phyloP scores from a whole-genome alignment of 2,329 filamentous ascomycete species.

The Nothophaeocryptopus gaeumannii region DNA sequence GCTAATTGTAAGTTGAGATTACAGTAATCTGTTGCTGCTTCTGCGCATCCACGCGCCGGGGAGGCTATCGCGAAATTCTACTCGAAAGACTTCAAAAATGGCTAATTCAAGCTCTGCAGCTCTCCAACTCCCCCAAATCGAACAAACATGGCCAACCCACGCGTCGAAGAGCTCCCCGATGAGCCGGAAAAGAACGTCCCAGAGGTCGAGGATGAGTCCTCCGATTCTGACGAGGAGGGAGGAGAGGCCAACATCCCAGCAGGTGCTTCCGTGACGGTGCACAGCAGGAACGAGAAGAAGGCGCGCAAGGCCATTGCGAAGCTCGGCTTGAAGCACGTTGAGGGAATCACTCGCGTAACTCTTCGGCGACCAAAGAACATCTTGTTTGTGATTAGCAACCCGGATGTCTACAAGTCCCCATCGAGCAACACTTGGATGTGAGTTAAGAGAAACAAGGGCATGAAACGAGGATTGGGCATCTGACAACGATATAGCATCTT shows the following conservation, averaged over 20 bases:
- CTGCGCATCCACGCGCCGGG: background rate
- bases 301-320: conserved; percentile 99
- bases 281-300: conserved; percentile 99
- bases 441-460: conserved; percentile 41
- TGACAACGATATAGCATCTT: conserved; percentile 68
- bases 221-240: conserved; percentile 68
- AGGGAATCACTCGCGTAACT: conserved; percentile 96
- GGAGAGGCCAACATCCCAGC: conserved; percentile 74
- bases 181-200: conserved; percentile 63
- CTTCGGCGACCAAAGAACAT: conserved; percentile 99
- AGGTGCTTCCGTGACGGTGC: conserved; percentile 84
- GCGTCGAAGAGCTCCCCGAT: conserved; percentile 95
- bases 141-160: conserved; percentile 81
- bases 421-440: conserved; percentile 99
- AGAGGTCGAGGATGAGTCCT: conserved; percentile 69
- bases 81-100: too few species aligned
- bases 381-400: conserved; percentile 99
- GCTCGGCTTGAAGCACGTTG: conserved; percentile 92
- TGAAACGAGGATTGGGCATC: conserved; percentile 9
- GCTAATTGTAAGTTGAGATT: conserved; percentile 17
- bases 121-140: conserved; percentile 6
- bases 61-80: too few species aligned
- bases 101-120: background rate
- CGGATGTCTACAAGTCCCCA: conserved; percentile 98
- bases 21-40: background rate